Evolutionary conservation across 352 stramenopile genomes (phyloP).

Genomic region (Pythium phragmitis): DNA sequence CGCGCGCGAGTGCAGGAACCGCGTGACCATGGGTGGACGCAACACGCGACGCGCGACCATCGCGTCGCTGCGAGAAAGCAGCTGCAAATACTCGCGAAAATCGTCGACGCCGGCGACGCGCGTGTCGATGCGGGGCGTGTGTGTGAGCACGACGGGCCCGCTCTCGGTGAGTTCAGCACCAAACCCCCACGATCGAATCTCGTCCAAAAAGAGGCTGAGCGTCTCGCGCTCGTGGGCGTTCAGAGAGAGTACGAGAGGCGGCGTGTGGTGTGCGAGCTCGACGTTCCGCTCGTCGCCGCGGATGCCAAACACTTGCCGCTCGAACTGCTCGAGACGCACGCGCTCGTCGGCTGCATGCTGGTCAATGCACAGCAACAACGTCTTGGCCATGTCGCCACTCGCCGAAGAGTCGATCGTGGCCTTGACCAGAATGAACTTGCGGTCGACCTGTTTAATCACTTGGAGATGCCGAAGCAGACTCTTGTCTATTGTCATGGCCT

Average conservation of each 20-base stretch:
- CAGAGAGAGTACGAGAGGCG: constrained; percentile 50
- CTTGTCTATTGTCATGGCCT: constrained; percentile 61
- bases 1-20: constrained; percentile 83
- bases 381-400: constrained; percentile 20
- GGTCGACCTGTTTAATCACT: constrained; percentile 88
- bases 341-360: constrained; percentile 92
- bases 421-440: constrained; percentile 89
- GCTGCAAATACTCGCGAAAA: constrained; percentile 84
- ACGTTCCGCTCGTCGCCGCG: constrained; percentile 54
- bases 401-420: constrained; percentile 22
- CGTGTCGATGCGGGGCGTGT: constrained; percentile 71
- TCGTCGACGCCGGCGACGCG: constrained; percentile 61
- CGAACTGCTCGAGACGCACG: constrained; percentile 82
- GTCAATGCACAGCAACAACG: constrained; percentile 80
- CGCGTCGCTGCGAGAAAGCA: constrained; percentile 40
- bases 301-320: constrained; percentile 60
- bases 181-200: constrained; percentile 86
- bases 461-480: constrained; percentile 57
- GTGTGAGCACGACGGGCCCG: constrained; percentile 29
- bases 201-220: constrained; percentile 40
- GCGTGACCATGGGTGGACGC: constrained; percentile 74
- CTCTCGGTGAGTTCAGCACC: constrained; percentile 36
- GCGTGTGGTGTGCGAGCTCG: constrained; percentile 47
- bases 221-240: constrained; percentile 52
- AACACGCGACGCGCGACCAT: constrained; percentile 25